These are phyloP conservation scores for Clavispora vitiphila DNA, from an alignment of 805 yeast species.

Conservation along the genomic window DNA sequence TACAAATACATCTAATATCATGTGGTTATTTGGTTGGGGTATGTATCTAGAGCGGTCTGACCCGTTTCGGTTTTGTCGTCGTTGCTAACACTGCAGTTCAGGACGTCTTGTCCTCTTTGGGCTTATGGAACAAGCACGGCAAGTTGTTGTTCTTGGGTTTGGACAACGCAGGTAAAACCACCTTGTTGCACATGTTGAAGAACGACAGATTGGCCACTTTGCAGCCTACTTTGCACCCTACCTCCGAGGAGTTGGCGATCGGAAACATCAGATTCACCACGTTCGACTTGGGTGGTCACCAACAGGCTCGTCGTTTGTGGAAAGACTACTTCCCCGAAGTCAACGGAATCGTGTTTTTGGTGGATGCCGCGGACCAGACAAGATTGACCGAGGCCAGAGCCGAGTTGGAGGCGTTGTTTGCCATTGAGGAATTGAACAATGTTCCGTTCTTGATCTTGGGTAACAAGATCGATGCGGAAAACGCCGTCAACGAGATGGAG, in stretches of 20 bases:
- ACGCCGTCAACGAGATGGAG: constrained; percentile 93
- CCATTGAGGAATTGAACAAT: constrained; percentile 80
- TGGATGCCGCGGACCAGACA: constrained; percentile 95
- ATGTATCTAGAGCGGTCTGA: constrained; percentile 13
- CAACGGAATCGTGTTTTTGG: constrained; percentile 92
- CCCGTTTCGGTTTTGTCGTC: not conserved
- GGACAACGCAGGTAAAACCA: constrained; percentile 46
- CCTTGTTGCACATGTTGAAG: constrained; percentile 47
- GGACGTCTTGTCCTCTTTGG: constrained; percentile 42
- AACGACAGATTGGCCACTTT: constrained; percentile 97
- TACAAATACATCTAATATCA: constrained; percentile 6
- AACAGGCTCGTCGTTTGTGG: constrained; percentile 99
- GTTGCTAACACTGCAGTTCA: constrained; percentile 31
- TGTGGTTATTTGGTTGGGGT: constrained; percentile 39
- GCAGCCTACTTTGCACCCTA: constrained; percentile 97
- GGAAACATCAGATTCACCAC: constrained; percentile 97
- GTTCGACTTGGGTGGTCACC: constrained; percentile 97
- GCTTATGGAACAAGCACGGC: constrained; percentile 47
- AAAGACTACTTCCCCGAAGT: constrained; percentile 99
- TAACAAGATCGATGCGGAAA: constrained; percentile 91
- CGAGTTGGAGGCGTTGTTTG: constrained; percentile 88
- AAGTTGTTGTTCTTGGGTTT: constrained; percentile 43
- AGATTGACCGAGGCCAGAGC: constrained; percentile 93
- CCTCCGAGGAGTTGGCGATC: constrained; percentile 95
- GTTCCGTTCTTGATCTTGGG: constrained; percentile 95